Conservation (phyloP, 306 rosid species). For the Trifolium dubium region DNA sequence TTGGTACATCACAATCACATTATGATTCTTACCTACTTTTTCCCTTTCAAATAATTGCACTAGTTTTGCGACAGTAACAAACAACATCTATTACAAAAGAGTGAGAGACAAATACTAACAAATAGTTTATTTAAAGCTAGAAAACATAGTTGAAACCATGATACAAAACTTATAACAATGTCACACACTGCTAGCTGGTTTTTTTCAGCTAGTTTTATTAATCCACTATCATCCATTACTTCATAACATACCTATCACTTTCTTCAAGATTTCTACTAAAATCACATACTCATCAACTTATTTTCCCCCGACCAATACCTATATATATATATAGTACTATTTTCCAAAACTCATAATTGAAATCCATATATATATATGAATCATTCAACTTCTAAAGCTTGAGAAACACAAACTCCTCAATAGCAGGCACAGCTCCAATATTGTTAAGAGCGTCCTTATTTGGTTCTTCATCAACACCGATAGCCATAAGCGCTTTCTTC, state of each 20-base stretch:
- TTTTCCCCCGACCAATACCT: not conserved
- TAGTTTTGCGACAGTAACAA: not conserved
- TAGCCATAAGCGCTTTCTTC: constrained; percentile 82
- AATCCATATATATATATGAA: not conserved
- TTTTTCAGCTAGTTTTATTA: constrained; percentile 44
- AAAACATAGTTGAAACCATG: not conserved
- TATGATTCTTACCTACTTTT: not conserved
- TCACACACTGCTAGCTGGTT: constrained; percentile 35
- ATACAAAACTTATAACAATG: constrained; percentile 26
- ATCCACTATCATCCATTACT: constrained; percentile 28
- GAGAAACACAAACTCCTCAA: constrained; percentile 92
- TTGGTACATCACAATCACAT: constrained; percentile 14
- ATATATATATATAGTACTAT: constrained; percentile 13
- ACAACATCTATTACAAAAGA: not conserved
- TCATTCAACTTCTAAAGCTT: constrained; percentile 35
- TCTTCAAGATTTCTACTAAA: not conserved
- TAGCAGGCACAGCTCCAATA: constrained; percentile 70
- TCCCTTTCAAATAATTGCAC: not conserved
- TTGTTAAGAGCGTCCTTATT: constrained; percentile 54
- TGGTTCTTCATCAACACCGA: constrained; percentile 93
- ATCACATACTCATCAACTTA: not conserved
- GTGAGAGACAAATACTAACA: not conserved
- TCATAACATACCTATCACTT: not conserved
- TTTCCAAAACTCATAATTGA: not conserved
- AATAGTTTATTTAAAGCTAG: constrained; percentile 10